Evolutionary conservation across 164 flowering plant genomes (phyloP).

Genomic region (Malania oleifera): DNA sequence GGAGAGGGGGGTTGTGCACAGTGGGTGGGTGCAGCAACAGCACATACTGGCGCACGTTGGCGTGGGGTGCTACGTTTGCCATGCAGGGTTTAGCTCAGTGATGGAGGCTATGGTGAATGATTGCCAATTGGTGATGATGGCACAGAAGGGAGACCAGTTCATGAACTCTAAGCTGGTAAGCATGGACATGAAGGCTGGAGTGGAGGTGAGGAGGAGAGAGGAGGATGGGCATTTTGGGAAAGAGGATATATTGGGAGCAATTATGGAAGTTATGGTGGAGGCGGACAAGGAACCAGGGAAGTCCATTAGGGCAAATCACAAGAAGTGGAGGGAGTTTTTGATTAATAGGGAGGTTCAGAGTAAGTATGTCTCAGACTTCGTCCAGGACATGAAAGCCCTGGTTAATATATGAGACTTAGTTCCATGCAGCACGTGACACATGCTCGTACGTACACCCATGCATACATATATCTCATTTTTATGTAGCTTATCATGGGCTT

Average conservation of each 20-base stretch:
- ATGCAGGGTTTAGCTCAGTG: constrained; percentile 14
- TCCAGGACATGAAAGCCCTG: no score
- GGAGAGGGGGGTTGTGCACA: constrained; percentile 9
- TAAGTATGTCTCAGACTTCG: background rate
- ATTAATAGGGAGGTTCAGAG: constrained; percentile 2
- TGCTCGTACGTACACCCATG: no score
- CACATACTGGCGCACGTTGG: constrained; percentile 3
- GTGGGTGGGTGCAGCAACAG: constrained; percentile 19
- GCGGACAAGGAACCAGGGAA: constrained; percentile 5
- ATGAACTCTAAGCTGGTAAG: constrained; percentile 14
- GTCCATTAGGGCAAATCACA: constrained; percentile 7
- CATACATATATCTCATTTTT: no score
- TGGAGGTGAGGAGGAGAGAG: constrained; percentile 13
- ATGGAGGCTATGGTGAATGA: constrained; percentile 10
- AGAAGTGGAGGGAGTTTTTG: constrained; percentile 14
- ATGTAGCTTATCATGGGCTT: no score
- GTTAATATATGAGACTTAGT: no score
- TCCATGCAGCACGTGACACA: no score
- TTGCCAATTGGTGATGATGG: constrained; percentile 10
- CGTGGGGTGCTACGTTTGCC: constrained; percentile 14
- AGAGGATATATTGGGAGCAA: constrained; percentile 8
- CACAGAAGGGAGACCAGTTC: constrained; percentile 14
- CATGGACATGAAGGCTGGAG: constrained; percentile 12
- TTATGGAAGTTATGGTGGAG: constrained; percentile 11
- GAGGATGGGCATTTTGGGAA: constrained; percentile 15